Base-by-base conservation (phyloP, 108 stramenopile species). In the Skeletonema potamos region DNA sequence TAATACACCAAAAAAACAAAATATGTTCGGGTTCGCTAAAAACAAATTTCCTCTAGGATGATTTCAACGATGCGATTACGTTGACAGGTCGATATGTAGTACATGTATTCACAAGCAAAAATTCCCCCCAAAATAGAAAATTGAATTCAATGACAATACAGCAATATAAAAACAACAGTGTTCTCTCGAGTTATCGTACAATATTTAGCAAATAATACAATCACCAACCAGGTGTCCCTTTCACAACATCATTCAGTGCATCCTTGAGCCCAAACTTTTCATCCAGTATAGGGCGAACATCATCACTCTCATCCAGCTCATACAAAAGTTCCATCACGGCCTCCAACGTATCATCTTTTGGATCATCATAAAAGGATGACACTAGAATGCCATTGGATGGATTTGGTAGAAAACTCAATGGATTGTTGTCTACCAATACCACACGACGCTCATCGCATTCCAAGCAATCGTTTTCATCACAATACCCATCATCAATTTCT, bases 331-430 rank as follows among this genome's bases (percentile, higher is more conserved):
- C 90, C 79, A 93, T 64, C 6, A 99, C 96, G 22, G 90, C 93
- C 43, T 85, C 82, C 39, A 99, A 76, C 10, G 96, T 97, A 58
- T 83, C 86, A 74, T 99, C 98, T 32, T 89, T 81, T 4, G 85
- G 86, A 77, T 99, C 98, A 41, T 98, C 95, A 72, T 96, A 99
- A 87, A 98, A 99, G 51, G 85, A 91, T 63, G 91, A 94, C 29
- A 99, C 99, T 60, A 99, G 95, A 72, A 99, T 96, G 58, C 99
- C 99, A 84, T 99, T 99, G 54, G 87, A 87, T 11, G 95, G 94
- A 70, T 98, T 96, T 20, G 93, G 86, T 58, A 96, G 59, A 75
- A 97, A 98, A 9, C 86, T 85, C 66, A 95, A 76, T 13, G 98
- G 98, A 63, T 96, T 96, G 83, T 99, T 99, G 79, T 99, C 99